Evolutionary conservation across 2,329 filamentous ascomycete species (phyloP).

Genomic region (Hypomyces rosellus): DNA sequence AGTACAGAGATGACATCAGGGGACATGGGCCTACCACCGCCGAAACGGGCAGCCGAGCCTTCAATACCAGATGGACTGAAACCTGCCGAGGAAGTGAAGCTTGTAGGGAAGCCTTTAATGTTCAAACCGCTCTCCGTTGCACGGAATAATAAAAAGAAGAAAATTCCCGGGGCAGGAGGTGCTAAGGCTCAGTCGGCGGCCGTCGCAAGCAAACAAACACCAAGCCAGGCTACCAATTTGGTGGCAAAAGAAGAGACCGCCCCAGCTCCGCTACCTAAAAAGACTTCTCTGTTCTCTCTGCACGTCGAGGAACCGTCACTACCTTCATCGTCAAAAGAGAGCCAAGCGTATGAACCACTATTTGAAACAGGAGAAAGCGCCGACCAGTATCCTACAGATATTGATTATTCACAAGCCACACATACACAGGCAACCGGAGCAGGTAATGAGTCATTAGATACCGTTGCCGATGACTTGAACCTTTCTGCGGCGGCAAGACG

Average conservation of each 20-base stretch:
- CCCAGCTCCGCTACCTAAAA: slow-evolving; percentile 35
- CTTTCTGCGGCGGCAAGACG: slow-evolving; percentile 70
- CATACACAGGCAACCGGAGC: slow-evolving; percentile 21
- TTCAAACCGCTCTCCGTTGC: slow-evolving; percentile 86
- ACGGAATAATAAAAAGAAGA: slow-evolving; percentile 65
- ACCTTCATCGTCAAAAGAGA: slow-evolving; percentile 16
- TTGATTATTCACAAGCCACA: slow-evolving; percentile 25
- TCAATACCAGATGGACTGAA: slow-evolving; percentile 51
- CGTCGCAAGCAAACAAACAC: slow-evolving; percentile 5
- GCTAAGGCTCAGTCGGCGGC: slow-evolving; percentile 11
- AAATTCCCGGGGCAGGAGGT: slow-evolving; percentile 23
- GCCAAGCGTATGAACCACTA: slow-evolving; percentile 45
- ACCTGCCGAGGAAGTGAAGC: slow-evolving; percentile 57
- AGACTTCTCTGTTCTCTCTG: slow-evolving; percentile 65
- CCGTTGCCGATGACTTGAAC: slow-evolving; percentile 71
- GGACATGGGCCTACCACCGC: slow-evolving; percentile 33
- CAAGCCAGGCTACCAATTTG: neutral
- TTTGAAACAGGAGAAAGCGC: slow-evolving; percentile 31
- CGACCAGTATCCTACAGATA: slow-evolving; percentile 1
- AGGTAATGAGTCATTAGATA: slow-evolving; percentile 53
- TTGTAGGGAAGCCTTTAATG: slow-evolving; percentile 74
- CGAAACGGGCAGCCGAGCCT: slow-evolving; percentile 36
- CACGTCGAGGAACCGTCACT: slow-evolving; percentile 33
- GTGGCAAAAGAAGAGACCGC: slow-evolving; percentile 15
- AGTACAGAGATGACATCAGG: slow-evolving; percentile 16